Evolutionary conservation across 345 rosid genomes (phyloP).

Genomic region (Eucalyptus erythrocorys): DNA sequence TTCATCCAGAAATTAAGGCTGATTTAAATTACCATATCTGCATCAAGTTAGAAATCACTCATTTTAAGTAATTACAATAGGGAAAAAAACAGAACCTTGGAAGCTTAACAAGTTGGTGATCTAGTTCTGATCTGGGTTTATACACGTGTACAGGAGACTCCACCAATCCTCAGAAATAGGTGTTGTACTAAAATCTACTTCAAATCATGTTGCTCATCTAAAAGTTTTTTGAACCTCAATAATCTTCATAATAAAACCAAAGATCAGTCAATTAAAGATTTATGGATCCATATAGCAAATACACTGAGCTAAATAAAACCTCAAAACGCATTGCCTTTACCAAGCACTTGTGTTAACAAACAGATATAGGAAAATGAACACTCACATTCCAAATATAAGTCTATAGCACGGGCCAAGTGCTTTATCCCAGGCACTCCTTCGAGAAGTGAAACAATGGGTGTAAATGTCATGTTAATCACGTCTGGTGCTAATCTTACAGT

Average conservation of each 20-base stretch:
- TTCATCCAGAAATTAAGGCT: neutral
- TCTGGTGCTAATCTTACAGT: conserved; percentile 78
- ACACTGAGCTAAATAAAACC: neutral
- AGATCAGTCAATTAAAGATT: neutral
- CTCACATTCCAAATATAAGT: conserved; percentile 90
- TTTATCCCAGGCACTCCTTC: conserved; percentile 86
- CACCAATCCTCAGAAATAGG: neutral
- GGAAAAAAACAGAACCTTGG: neutral
- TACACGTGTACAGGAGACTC: neutral
- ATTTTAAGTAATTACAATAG: neutral
- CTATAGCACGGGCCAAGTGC: conserved; percentile 79
- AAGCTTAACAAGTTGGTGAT: neutral
- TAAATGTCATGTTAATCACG: conserved; percentile 87
- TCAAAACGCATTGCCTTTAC: neutral
- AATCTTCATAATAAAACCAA: neutral
- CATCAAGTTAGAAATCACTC: neutral
- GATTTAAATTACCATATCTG: neutral
- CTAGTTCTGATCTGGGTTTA: neutral
- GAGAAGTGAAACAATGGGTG: conserved; percentile 74
- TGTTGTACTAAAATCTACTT: neutral
- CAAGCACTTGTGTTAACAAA: neutral
- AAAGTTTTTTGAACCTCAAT: neutral
- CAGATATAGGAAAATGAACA: neutral
- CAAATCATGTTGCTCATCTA: neutral
- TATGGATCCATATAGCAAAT: neutral